Percentiles rank a stretch among this genome's conserved stretches.
These are phyloP conservation scores for Eleusine indica DNA, from an alignment of 176 grass and related monocot genomes.

Conservation along the genomic window DNA sequence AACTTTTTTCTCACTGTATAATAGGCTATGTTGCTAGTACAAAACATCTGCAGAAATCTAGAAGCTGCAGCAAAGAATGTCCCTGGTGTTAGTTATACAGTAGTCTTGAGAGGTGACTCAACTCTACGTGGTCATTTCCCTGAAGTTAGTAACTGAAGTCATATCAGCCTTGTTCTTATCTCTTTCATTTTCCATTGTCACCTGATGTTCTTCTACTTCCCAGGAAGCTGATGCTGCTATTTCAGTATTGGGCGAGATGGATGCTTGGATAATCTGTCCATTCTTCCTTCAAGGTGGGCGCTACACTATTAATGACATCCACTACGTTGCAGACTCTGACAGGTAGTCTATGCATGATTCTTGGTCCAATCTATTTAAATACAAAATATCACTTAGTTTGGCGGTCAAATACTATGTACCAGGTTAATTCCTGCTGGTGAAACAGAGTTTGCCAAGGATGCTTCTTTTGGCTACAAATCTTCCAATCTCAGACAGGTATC, in stretches of 20 bases:
- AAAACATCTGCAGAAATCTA: constrained; percentile 90
- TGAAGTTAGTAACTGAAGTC: constrained; percentile 59
- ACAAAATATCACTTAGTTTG: constrained; percentile 36
- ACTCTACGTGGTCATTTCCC: constrained; percentile 94
- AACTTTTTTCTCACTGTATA: constrained; percentile 38
- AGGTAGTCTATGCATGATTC: constrained; percentile 55
- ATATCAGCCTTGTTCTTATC: not conserved
- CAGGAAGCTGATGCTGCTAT: constrained; percentile 94
- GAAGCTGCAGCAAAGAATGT: constrained; percentile 79
- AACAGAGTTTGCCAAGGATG: constrained; percentile 96
- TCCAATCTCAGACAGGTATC: constrained; percentile 97
- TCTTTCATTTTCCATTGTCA: constrained; percentile 39
- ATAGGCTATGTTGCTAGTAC: constrained; percentile 70
- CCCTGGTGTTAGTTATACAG: constrained; percentile 76
- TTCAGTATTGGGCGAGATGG: constrained; percentile 96
- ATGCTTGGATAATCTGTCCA: constrained; percentile 99
- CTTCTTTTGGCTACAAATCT: constrained; percentile 94
- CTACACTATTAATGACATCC: constrained; percentile 89
- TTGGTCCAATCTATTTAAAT: constrained; percentile 34
- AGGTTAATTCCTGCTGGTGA: constrained; percentile 94
- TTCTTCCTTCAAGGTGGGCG: constrained; percentile 98
- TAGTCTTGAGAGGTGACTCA: constrained; percentile 96
- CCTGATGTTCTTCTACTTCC: constrained; percentile 32
- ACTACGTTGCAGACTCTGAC: constrained; percentile 86
- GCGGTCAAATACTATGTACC: constrained; percentile 38